Conservation (phyloP, 2,329 filamentous ascomycete genomes). For the Fusarium oxysporum region DNA sequence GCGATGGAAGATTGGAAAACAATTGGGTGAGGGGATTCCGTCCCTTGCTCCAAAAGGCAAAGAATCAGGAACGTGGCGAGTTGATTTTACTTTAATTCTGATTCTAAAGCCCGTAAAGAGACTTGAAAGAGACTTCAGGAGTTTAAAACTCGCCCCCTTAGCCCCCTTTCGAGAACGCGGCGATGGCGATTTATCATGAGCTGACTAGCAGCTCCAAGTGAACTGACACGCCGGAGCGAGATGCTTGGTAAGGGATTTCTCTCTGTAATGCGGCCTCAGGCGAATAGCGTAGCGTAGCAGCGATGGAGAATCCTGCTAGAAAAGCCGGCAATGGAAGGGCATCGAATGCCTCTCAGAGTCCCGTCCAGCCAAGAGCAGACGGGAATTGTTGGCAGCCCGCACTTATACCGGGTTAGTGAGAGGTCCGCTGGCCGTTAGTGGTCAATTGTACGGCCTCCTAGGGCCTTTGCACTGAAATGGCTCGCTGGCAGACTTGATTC, state of each 20-base stretch:
- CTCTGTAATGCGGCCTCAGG: slow-evolving; percentile 1
- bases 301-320: slow-evolving; percentile 30
- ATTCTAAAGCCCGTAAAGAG: slow-evolving; percentile 4
- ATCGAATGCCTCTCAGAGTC: slow-evolving; percentile 35
- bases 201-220: slow-evolving; percentile 40
- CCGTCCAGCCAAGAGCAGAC: slow-evolving; percentile 19
- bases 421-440: slow-evolving; percentile 28
- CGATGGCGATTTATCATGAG: slow-evolving; percentile 43
- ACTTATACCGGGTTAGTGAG: slow-evolving; percentile 37
- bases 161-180: slow-evolving; percentile 35
- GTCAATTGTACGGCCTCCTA: slow-evolving; percentile 25
- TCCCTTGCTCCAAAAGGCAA: slow-evolving; percentile 30
- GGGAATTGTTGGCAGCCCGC: slow-evolving; percentile 24
- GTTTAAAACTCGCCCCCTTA: slow-evolving; percentile 35
- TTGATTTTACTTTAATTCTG: slow-evolving; percentile 22
- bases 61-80: slow-evolving; percentile 31
- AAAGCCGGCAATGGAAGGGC: slow-evolving; percentile 41
- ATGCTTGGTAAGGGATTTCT: slow-evolving; percentile 42
- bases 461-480: slow-evolving; percentile 33
- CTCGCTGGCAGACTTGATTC: slow-evolving; percentile 23
- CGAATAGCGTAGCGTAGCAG: slow-evolving; percentile 38
- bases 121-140: slow-evolving; percentile 7
- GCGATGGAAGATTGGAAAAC: neutral
- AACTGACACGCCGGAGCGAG: slow-evolving; percentile 34
- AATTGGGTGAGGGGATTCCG: slow-evolving; percentile 18